Percentiles rank a stretch among this genome's conserved stretches.
These are phyloP conservation scores for Harrya chromipes DNA, from an alignment of 768 basidiomycete genomes.

Conservation along the genomic window DNA sequence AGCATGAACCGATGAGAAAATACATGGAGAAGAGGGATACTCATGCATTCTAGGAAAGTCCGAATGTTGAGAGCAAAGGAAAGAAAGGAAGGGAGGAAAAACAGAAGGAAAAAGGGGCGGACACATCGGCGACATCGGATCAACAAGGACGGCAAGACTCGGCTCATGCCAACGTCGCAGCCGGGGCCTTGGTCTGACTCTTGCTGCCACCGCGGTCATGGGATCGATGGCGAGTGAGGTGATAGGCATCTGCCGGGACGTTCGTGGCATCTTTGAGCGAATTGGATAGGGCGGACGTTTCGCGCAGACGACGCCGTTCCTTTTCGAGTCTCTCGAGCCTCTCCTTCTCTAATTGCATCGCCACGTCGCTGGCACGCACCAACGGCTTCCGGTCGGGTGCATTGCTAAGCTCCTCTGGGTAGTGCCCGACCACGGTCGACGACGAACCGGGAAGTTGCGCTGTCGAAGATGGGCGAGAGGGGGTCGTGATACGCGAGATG, in stretches of 20 bases:
- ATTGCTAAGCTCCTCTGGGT: slow-evolving; percentile 10
- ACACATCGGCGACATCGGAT: not conserved
- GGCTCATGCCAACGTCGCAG: slow-evolving; percentile 18
- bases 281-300: slow-evolving; percentile 10
- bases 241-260: slow-evolving; percentile 15
- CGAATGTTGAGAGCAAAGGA: not conserved
- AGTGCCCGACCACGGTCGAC: slow-evolving; percentile 13
- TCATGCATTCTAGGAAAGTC: slow-evolving; percentile 20
- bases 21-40: not conserved
- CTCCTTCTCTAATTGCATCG: slow-evolving; percentile 50
- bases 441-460: slow-evolving; percentile 18
- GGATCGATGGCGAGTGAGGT: slow-evolving; percentile 19
- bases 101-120: not conserved
- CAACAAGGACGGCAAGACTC: not conserved
- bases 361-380: slow-evolving; percentile 52
- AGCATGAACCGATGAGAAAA: not conserved
- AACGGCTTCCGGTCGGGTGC: slow-evolving; percentile 26
- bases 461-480: slow-evolving; percentile 24
- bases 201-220: slow-evolving; percentile 8
- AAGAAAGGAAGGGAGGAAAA: not conserved
- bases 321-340: slow-evolving; percentile 34
- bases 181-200: slow-evolving; percentile 8
- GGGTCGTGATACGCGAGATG: slow-evolving; percentile 17
- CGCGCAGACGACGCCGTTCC: slow-evolving; percentile 28
- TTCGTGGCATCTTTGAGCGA: slow-evolving; percentile 32